These are phyloP conservation scores for Ophiocordyceps camponoti-floridani DNA, from an alignment of 2,329 filamentous ascomycete genomes.

Conservation along the genomic window DNA sequence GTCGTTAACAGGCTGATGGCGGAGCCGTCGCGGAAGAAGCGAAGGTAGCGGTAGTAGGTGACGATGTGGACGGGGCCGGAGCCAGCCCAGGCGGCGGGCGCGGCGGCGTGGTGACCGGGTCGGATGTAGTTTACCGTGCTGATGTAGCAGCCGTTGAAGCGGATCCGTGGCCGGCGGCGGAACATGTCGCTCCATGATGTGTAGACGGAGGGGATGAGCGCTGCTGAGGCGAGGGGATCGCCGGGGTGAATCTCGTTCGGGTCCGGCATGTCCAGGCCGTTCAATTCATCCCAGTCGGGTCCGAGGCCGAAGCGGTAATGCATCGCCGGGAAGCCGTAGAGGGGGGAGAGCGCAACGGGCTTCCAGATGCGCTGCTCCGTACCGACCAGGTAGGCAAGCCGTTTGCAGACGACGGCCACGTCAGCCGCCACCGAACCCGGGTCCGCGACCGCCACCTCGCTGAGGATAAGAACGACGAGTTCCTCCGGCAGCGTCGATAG, in stretches of 20 bases:
- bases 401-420: conserved; percentile 67
- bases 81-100: conserved; percentile 56
- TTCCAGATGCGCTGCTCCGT: conserved; percentile 83
- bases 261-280: background rate
- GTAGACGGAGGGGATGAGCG: conserved; percentile 25
- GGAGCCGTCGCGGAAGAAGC: conserved; percentile 83
- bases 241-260: conserved; percentile 8
- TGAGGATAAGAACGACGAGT: conserved; percentile 63
- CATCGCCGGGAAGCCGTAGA: conserved; percentile 72
- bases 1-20: conserved; percentile 68
- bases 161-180: conserved; percentile 63
- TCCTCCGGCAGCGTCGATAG: conserved; percentile 67
- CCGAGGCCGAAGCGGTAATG: conserved; percentile 58
- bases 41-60: conserved; percentile 93
- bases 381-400: conserved; percentile 66
- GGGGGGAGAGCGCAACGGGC: conserved; percentile 46
- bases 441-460: conserved; percentile 53
- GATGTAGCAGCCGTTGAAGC: conserved; percentile 94
- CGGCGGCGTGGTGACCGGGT: conserved; percentile 51
- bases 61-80: conserved; percentile 67
- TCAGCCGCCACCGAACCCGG: conserved; percentile 54
- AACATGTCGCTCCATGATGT: conserved; percentile 52
- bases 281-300: conserved; percentile 24
- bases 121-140: conserved; percentile 91
- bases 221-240: conserved; percentile 13